Conservation (phyloP, 805 yeast genomes). For the Barnettozyma populi region DNA sequence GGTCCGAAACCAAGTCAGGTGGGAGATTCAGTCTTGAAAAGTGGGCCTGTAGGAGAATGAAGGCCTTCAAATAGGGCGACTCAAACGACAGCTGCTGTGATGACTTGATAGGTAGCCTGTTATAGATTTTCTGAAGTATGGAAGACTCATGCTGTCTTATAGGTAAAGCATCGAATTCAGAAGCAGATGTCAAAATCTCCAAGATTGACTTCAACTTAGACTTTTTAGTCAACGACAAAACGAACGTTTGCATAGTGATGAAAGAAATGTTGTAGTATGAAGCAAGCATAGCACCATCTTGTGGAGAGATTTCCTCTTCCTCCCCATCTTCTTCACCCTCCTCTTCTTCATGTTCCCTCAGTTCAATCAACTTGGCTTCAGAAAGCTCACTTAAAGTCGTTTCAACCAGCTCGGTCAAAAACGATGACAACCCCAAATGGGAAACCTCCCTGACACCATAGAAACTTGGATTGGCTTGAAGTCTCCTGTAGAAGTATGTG, state of each 20-base stretch:
- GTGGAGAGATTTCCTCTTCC: conserved; percentile 41
- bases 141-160: conserved; percentile 56
- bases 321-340: conserved; percentile 29
- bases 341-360: conserved; percentile 36
- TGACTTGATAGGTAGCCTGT: conserved; percentile 58
- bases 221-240: conserved; percentile 42
- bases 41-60: conserved; percentile 75
- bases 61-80: conserved; percentile 63
- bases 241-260: conserved; percentile 59
- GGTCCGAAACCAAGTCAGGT: conserved; percentile 55
- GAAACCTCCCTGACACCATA: conserved; percentile 71
- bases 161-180: conserved; percentile 67
- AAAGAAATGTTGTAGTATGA: conserved; percentile 65
- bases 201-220: conserved; percentile 57
- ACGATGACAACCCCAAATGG: conserved; percentile 70
- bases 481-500: conserved; percentile 74
- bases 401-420: conserved; percentile 80
- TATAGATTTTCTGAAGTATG: conserved; percentile 44
- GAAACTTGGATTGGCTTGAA: conserved; percentile 79
- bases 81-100: conserved; percentile 28
- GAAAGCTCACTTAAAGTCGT: conserved; percentile 55
- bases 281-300: conserved; percentile 70
- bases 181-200: conserved; percentile 59
- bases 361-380: conserved; percentile 57
- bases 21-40: conserved; percentile 62